phyloP scores from a whole-genome alignment of 495 filamentous ascomycete species.

The Bryoglossum gracile region DNA sequence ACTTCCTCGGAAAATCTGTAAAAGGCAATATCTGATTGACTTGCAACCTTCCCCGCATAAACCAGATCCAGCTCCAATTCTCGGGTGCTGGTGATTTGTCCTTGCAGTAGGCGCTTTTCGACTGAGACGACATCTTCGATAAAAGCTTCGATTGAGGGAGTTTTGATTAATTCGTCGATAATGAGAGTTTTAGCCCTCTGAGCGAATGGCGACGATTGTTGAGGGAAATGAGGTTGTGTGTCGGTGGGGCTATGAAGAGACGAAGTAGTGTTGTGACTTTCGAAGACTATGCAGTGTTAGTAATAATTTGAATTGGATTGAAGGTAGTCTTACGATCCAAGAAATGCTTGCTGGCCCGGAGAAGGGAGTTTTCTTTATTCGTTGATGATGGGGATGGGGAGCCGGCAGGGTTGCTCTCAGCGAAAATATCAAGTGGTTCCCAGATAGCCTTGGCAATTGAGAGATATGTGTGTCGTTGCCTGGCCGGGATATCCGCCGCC shows the following conservation, averaged over 20 bases:
- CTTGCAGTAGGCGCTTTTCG: constrained; percentile 3
- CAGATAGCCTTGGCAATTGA: constrained; percentile 19
- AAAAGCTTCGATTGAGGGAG: constrained; percentile 12
- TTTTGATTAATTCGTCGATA: constrained; percentile 18
- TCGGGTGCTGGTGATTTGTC: constrained; percentile 9
- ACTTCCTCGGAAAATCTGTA: constrained; percentile 12
- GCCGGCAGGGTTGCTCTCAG: neutral
- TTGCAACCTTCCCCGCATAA: constrained; percentile 21
- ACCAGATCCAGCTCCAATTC: constrained; percentile 22
- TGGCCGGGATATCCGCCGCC: constrained; percentile 8
- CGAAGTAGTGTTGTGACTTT: too few relatives aligned
- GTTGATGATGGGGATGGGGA: neutral
- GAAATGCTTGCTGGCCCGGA: constrained; percentile 15
- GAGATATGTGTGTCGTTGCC: constrained; percentile 11
- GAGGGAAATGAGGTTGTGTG: too few relatives aligned
- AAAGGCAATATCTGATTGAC: constrained; percentile 12
- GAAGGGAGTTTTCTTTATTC: constrained; percentile 5
- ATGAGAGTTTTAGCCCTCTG: constrained; percentile 9
- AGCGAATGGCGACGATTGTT: too few relatives aligned
- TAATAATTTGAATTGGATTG: neutral
- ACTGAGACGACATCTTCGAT: constrained; percentile 13
- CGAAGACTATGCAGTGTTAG: constrained; percentile 12
- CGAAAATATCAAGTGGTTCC: constrained; percentile 8
- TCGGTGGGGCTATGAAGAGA: too few relatives aligned
- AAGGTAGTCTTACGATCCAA: constrained; percentile 16